Evolutionary conservation across 352 stramenopile genomes (phyloP), one percentile per base, ranked within the genome.

Genomic region (Globisporangium paddicum): DNA sequence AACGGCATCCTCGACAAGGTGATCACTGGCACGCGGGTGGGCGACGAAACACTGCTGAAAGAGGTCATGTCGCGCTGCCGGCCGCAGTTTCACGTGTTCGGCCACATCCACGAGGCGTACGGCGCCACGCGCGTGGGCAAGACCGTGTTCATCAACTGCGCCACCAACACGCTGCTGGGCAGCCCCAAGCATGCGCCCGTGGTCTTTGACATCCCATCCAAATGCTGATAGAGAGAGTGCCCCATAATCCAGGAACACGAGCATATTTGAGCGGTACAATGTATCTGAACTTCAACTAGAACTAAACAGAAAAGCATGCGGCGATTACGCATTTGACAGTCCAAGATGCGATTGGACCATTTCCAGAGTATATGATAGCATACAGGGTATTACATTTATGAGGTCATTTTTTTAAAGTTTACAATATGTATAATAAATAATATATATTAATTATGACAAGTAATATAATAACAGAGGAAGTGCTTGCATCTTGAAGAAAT

Each of bases 51-150:
- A 32, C 69, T 98, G 46, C 60, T 96, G 38, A 74, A 84, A 35
- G 74, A 96, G 49, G 77, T 96, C 19, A 75, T 94, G 59, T 83
- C 85, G 28, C 79, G 86, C 32, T 80, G 93, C 23, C 73, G 77
- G 25, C 92, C 90, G 16, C 68, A 79, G 34, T 87, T 96, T 48
- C 85, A 97, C 64, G 63, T 98, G 5, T 98, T 97, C 68, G 92
- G 90, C 34, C 92, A 98, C 69, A 96, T 98, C 60, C 92, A 97
- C 63, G 86, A 97, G 69, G 82, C 73, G 13, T 93, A 91, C 51
- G 92, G 92, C 61, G 73, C 79, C 21, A 79, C 77, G 19, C 82
- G 68, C 18, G 69, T 96, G 59, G 89, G 85, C 11, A 64, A 62
- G 3, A 98, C 90, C 0, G 69, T 91, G 6, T 97, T 91, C 55